Conservation (phyloP, 345 rosid species). For the Eutrema japonicum region DNA sequence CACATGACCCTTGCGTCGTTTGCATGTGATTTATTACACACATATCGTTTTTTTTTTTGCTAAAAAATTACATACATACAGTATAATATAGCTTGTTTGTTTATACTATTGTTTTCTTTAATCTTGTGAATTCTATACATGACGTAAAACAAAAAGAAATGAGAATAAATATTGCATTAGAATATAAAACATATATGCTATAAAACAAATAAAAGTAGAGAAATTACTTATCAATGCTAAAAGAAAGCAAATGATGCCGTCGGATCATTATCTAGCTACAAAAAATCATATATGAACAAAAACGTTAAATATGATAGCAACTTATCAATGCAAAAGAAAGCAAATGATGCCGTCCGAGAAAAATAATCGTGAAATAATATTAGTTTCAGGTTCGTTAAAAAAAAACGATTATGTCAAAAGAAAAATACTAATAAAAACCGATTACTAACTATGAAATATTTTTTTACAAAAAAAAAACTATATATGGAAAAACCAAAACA, state of each 20-base stretch:
- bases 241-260: neutral
- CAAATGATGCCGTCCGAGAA: neutral
- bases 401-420: too few relatives aligned
- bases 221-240: neutral
- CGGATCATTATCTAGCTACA: neutral
- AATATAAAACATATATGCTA: neutral
- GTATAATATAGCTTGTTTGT: neutral
- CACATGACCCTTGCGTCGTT: constrained; percentile 41
- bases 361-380: neutral
- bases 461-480: too few relatives aligned
- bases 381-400: neutral
- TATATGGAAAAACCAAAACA: neutral
- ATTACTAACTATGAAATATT: neutral
- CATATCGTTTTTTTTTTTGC: neutral
- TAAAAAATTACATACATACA: neutral
- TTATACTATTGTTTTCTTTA: neutral
- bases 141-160: neutral
- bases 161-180: neutral
- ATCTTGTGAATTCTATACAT: neutral
- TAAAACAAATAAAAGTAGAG: neutral
- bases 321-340: neutral
- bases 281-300: neutral
- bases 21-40: constrained; percentile 37
- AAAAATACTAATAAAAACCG: neutral
- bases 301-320: neutral